Conservation (phyloP, 352 stramenopile species). For the Phytophthora multivora region DNA sequence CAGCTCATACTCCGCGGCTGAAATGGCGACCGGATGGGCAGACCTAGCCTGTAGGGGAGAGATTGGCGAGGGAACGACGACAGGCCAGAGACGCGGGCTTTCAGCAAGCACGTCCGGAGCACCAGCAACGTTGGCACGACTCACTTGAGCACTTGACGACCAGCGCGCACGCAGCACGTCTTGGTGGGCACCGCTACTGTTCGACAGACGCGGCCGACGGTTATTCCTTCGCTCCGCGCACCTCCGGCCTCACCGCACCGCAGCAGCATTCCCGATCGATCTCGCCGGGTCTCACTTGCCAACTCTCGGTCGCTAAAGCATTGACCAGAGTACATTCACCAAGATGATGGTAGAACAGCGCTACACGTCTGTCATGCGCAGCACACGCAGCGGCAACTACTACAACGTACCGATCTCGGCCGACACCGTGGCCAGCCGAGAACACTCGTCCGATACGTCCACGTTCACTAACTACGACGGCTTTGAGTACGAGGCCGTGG, state of each 20-base stretch:
- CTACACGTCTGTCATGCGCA: conserved; percentile 60
- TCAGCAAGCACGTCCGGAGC: conserved; percentile 9
- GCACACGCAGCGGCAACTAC: conserved; percentile 63
- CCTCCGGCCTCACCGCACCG: conserved; percentile 10
- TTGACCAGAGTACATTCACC: conserved; percentile 18
- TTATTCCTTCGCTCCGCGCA: conserved; percentile 12
- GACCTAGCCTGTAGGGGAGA: conserved; percentile 29
- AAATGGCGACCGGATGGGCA: conserved; percentile 32
- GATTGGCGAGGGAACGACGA: conserved; percentile 17
- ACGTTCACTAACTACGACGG: conserved; percentile 26
- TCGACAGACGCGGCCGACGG: conserved; percentile 21
- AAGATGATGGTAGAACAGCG: conserved; percentile 48
- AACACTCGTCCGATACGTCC: conserved; percentile 20
- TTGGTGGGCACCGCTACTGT: conserved; percentile 18
- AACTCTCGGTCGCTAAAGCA: conserved; percentile 16
- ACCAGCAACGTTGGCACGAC: conserved; percentile 15
- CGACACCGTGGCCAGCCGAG: conserved; percentile 15
- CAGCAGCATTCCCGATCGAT: conserved; percentile 1
- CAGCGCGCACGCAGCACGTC: conserved; percentile 20
- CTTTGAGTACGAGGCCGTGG: conserved; percentile 30
- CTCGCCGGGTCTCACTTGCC: conserved; percentile 19
- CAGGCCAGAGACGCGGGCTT: conserved; percentile 11
- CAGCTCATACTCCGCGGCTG: conserved; percentile 19
- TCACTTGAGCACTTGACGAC: conserved; percentile 41
- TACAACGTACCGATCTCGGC: conserved; percentile 57